These are phyloP conservation scores for Clavaria fumosa DNA, from an alignment of 768 basidiomycete species.

Conservation along the genomic window DNA sequence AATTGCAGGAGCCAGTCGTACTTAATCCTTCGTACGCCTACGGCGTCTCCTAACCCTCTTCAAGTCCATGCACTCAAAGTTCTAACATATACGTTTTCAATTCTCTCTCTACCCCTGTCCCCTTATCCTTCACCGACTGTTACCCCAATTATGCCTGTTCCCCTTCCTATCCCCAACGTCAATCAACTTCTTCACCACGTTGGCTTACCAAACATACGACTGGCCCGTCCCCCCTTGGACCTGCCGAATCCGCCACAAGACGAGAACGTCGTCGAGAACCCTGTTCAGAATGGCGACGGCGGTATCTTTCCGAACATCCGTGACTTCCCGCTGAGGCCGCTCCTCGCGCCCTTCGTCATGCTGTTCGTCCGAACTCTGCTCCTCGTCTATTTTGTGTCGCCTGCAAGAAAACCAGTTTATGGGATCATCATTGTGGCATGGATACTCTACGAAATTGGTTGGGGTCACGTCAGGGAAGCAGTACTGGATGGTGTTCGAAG, in stretches of 20 bases:
- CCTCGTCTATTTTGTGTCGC: constrained; percentile 64
- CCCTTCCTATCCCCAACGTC: constrained; percentile 34
- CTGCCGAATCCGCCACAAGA: background rate
- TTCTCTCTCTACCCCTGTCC: constrained; percentile 24
- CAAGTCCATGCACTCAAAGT: constrained; percentile 54
- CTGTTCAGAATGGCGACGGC: constrained; percentile 20
- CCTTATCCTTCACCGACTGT: constrained; percentile 6
- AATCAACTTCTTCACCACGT: constrained; percentile 50
- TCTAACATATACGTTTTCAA: constrained; percentile 40
- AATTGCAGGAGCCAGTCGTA: constrained; percentile 33
- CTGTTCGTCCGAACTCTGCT: constrained; percentile 52
- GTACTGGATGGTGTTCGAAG: constrained; percentile 24
- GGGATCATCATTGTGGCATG: constrained; percentile 49
- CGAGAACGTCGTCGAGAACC: constrained; percentile 19
- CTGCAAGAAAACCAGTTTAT: constrained; percentile 55
- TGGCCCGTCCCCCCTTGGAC: constrained; percentile 12
- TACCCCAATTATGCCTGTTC: constrained; percentile 10
- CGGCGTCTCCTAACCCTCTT: constrained; percentile 33
- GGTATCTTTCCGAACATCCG: constrained; percentile 27
- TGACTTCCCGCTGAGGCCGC: constrained; percentile 49
- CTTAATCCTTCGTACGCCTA: constrained; percentile 32
- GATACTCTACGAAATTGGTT: constrained; percentile 56
- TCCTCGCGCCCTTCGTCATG: constrained; percentile 51
- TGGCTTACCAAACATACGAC: constrained; percentile 38
- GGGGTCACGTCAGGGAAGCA: constrained; percentile 46